Conservation (phyloP, 148 eudicot species). For the Fagopyrum homotropicum region DNA sequence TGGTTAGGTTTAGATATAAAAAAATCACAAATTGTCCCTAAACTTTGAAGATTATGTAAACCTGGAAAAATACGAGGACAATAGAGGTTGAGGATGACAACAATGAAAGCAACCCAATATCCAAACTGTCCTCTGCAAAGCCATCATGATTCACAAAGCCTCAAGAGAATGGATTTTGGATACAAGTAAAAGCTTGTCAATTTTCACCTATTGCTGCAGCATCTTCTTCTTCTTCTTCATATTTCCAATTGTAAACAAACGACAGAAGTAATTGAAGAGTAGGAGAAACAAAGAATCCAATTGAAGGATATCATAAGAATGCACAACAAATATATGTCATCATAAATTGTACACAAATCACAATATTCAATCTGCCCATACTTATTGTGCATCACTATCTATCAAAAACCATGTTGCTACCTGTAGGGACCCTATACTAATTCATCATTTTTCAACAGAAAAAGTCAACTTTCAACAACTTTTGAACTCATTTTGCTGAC, state of each 20-base stretch:
- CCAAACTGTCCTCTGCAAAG: slow-evolving; percentile 48
- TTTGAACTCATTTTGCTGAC: not conserved
- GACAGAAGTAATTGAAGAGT: not conserved
- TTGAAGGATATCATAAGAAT: not conserved
- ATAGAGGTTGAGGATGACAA: slow-evolving; percentile 26
- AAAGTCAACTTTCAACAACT: too few species aligned
- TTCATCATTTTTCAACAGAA: not conserved
- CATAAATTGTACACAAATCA: not conserved
- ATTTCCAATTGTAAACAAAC: not conserved
- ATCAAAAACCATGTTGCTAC: not conserved
- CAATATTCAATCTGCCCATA: slow-evolving; percentile 14
- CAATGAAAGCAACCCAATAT: slow-evolving; percentile 39
- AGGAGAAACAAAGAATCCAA: not conserved
- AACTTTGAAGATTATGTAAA: not conserved
- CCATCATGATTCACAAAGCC: not conserved
- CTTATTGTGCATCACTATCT: slow-evolving; percentile 6
- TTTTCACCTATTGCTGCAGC: not conserved
- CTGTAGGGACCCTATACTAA: slow-evolving; percentile 5
- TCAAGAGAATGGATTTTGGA: not conserved
- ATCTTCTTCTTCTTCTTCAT: not conserved
- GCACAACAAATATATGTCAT: not conserved
- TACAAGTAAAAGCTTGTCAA: not conserved
- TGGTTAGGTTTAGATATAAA: not conserved
- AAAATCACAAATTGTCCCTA: not conserved
- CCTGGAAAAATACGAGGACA: slow-evolving; percentile 35